Evolutionary conservation across 2,329 filamentous ascomycete species (phyloP), one percentile per base, ranked within the genome.

Genomic region (Fusarium scirpi): DNA sequence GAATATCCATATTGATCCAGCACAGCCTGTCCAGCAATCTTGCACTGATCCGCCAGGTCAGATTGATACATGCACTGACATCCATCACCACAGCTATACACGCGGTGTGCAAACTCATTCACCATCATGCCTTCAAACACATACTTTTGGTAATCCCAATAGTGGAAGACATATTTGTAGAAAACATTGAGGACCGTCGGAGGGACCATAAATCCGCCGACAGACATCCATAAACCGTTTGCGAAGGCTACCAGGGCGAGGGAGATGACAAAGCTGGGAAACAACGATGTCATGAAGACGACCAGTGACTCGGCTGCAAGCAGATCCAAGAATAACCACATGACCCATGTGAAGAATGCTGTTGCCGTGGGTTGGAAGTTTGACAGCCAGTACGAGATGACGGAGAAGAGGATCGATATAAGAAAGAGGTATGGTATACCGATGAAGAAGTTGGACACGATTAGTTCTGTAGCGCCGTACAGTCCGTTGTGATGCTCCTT

Each of bases 51-150:
- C 7, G 69, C 73, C 80, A 32, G 82, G 76, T 43, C 86, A 86
- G 62, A 94, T 77, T 66, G 86, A 78, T 91, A 96, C 87, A 93
- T 91, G 81, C 93, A 97, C 43, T 85, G 84, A 72, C 89, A 94
- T 0, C 79, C 80, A 7, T 67, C 53, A 1, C 72, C 76, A 6
- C 67, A 84, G 80, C 43, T 68, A 22, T 92, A 97, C 5, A 82
- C 85, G 16, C 92, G 84, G 20, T 86, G 70, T 2, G 83, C 82
- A 78, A 97, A 96, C 81, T 97, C 92, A 76, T 96, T 97, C 56
- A 95, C 90, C 92, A 97, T 96, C 93, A 97, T 96, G 16, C 92
- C 93, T 76, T 95, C 89, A 77, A 97, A 97, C 6, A 97, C 93
- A 74, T 94, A 97, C 44, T 84, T 87, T 78, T 95, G 93, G 76